These are phyloP conservation scores for Alternaria burnsii DNA, from an alignment of 2,329 filamentous ascomycete species.

Conservation along the genomic window DNA sequence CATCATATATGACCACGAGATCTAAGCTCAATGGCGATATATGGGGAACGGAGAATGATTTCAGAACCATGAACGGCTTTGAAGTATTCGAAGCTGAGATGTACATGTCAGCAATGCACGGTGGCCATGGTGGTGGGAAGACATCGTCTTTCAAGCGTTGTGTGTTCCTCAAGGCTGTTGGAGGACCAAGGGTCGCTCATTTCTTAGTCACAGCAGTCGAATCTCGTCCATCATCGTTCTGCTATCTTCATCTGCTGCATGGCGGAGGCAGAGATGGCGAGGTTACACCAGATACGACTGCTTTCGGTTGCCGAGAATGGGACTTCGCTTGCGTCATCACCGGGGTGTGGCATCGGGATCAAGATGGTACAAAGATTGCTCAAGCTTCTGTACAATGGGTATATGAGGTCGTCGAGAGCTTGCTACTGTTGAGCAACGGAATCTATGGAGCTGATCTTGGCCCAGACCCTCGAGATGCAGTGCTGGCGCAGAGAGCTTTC, in stretches of 20 bases:
- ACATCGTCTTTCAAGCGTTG: slow-evolving; percentile 72
- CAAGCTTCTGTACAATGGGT: slow-evolving; percentile 62
- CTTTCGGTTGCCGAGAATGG: slow-evolving; percentile 72
- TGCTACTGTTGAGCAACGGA: slow-evolving; percentile 63
- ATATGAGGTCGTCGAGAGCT: slow-evolving; percentile 58
- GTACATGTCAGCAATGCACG: slow-evolving; percentile 68
- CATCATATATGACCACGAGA: slow-evolving; percentile 2
- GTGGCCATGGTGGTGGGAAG: slow-evolving; percentile 65
- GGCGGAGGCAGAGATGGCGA: slow-evolving; percentile 64
- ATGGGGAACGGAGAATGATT: slow-evolving; percentile 46
- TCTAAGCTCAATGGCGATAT: background rate
- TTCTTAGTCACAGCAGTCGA: slow-evolving; percentile 58
- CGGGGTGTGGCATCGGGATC: slow-evolving; percentile 66
- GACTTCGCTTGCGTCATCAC: slow-evolving; percentile 71
- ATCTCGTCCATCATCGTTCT: slow-evolving; percentile 61
- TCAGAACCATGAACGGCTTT: slow-evolving; percentile 56
- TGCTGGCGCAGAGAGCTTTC: slow-evolving; percentile 64
- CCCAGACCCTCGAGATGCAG: slow-evolving; percentile 65
- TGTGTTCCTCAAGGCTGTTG: slow-evolving; percentile 64
- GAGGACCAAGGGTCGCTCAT: slow-evolving; percentile 41
- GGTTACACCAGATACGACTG: slow-evolving; percentile 57
- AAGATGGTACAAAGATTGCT: slow-evolving; percentile 58
- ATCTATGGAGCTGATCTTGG: slow-evolving; percentile 70
- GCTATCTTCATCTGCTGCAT: slow-evolving; percentile 71
- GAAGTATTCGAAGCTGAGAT: slow-evolving; percentile 67